Evolutionary conservation across 495 filamentous ascomycete species (phyloP), one percentile per base, ranked within the genome.

Genomic region (Penicillium odoratum): DNA sequence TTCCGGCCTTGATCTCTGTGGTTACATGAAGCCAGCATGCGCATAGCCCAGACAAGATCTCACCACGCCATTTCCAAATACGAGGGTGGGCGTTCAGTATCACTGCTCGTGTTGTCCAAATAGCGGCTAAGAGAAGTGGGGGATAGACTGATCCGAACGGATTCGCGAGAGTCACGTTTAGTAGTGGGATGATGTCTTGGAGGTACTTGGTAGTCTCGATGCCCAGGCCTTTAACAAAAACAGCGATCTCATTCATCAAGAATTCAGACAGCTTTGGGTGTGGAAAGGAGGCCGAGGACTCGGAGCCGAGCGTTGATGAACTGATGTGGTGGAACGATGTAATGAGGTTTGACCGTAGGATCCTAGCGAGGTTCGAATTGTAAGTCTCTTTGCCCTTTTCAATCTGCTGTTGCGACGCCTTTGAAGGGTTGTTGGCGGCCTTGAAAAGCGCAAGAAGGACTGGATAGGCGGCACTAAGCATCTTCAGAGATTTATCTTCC

Each of bases 61-160:
- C 89, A n/a, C 81, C 84, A 28, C 82, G 76, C 76, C 88, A 87
- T 43, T 67, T 64, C 60, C 74, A 78, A 16, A 96, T 72, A 0
- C 92, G 77, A 10, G 89, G 86, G 85, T 94, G 93, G n/a, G 82
- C 84, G 45, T 78, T 87, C 25, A 81, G 58, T n/a, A 96, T 72
- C 11, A 89, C 74, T 0, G 72, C 71, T 48, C 86, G 79, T 29
- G 91, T 54, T 1, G 84, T 74, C 8, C 74, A 62, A 6, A 81
- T 66, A 2, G 86, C 83, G 0, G 80, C 72, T 2, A 74, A 45
- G 0, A 95, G 72, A 0, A 89, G 71, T 3, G 77, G 69, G 0
- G 81, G 79, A 48, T 83, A 70, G 3, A 82, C 78, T 0, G 79
- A 78, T 3, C 81, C 85, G 60, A 96, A 91, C 1, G 91, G 90